Conservation (phyloP, 371 early-diverging fungal genomes). For the Coemansia sp. region DNA sequence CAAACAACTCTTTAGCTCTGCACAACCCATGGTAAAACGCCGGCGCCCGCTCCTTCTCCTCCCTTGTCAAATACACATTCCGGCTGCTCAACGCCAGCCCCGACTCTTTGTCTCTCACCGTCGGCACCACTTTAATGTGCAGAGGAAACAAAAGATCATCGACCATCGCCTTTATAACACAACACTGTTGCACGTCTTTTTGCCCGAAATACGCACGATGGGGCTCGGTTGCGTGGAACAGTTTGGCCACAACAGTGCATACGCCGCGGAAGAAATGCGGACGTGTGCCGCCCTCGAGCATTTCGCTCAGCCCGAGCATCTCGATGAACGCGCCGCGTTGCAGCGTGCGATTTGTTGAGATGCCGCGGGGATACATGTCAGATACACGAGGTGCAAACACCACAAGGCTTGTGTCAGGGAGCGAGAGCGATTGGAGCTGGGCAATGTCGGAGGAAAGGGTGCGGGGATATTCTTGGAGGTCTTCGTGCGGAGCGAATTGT, state of each 20-base stretch:
- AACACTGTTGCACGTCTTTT: conserved; percentile 96
- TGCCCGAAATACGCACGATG: conserved; percentile 88
- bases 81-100: conserved; percentile 91
- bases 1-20: conserved; percentile 58
- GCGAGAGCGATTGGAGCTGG: conserved; percentile 51
- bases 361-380: conserved; percentile 94
- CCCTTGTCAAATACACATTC: conserved; percentile 78
- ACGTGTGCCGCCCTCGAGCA: conserved; percentile 87
- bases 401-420: not conserved
- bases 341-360: conserved; percentile 68
- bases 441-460: conserved; percentile 75
- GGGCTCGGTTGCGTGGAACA: conserved; percentile 88
- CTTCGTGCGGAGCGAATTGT: conserved; percentile 96
- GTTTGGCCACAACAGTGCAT: conserved; percentile 91
- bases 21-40: conserved; percentile 73
- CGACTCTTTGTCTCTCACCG: conserved; percentile 70
- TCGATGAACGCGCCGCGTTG: conserved; percentile 92
- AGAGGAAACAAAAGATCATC: conserved; percentile 81
- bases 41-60: conserved; percentile 73
- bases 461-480: conserved; percentile 88
- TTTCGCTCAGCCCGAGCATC: conserved; percentile 83
- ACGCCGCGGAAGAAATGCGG: conserved; percentile 98
- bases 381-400: conserved; percentile 80
- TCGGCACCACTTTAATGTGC: conserved; percentile 74
- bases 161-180: conserved; percentile 78